Base-by-base conservation (phyloP, 2,329 filamentous ascomycete genomes). In the Thyridium curvatum region DNA sequence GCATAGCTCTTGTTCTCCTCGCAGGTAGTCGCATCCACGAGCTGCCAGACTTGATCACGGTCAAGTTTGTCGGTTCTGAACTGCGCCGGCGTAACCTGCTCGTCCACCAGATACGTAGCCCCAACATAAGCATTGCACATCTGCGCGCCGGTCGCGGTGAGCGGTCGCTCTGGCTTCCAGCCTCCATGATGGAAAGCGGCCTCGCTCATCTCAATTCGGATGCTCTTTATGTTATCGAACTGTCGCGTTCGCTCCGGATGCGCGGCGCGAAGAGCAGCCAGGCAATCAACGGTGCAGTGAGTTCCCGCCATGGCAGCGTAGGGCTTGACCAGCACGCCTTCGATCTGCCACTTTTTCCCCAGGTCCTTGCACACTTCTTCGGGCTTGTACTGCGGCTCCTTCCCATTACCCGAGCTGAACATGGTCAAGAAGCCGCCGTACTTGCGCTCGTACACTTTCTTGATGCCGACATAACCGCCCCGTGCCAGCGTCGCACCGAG, bases 361-460 rank as follows among this genome's bases (percentile, higher is more conserved):
- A 69, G 52, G 1, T 44, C 57, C 30, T 55, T 49, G 17, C 46
- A 37, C 16, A 64, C 31, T 43, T 59, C 58, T 9, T 33, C 31
- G 5, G 28, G 13, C n/a, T 18, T 17, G 31, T 29, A 34, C 3
- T 31, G 18, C 12, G 37, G 39, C 2, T 6, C 8, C 16, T 29
- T 34, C 3, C 29, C 34, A 33, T 33, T 40, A 10, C 39, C 36
- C 49, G 46, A 12, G 46, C 58, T 54, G 42, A 69, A 68, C 40
- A 52, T 56, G n/a, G 47, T 45, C 9, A 70, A 45, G 41, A 63
- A 69, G 1, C 65, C 66, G 4, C 65, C 65, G 37, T 67, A 69
- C 2, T 50, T 52, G 3, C 56, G 49, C 38, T 69, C 64, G 34
- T 58, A 65, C 1, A 65, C 60, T 32, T 58, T 55, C 37, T 64